A percentile compares a stretch with the other conserved stretches of the same genome.
These are phyloP conservation scores for Sugiyamaella paludigena DNA, from an alignment of 1,139 yeast genomes.

Conservation along the genomic window DNA sequence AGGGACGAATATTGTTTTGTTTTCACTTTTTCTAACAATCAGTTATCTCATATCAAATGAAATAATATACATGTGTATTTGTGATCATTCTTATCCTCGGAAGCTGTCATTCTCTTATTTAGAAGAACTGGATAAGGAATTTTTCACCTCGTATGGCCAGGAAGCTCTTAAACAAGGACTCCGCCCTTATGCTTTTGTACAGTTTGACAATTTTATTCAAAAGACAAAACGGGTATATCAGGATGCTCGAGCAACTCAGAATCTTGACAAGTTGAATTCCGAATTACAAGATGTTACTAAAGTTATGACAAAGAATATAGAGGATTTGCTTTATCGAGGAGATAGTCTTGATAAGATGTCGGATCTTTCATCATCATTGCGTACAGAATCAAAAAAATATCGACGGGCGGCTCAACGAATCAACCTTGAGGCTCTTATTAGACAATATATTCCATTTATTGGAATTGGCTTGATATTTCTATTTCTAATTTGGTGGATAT, in stretches of 20 bases:
- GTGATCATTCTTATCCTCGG: constrained; percentile 77
- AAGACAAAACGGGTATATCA: constrained; percentile 87
- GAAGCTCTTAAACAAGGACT: constrained; percentile 63
- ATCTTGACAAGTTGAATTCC: constrained; percentile 77
- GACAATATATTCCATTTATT: constrained; percentile 85
- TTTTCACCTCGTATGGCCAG: constrained; percentile 70
- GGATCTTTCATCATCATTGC: constrained; percentile 76
- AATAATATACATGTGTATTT: constrained; percentile 73
- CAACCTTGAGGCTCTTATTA: constrained; percentile 80
- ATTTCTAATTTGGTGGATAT: constrained; percentile 80
- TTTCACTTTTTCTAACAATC: not conserved
- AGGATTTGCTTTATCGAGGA: constrained; percentile 90
- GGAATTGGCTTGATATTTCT: constrained; percentile 71
- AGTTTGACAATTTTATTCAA: constrained; percentile 77
- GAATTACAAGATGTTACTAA: constrained; percentile 92
- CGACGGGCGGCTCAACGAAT: constrained; percentile 87
- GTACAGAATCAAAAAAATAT: constrained; percentile 83
- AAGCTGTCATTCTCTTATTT: constrained; percentile 87
- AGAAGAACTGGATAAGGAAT: constrained; percentile 78
- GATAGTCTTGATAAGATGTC: constrained; percentile 90
- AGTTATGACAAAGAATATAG: constrained; percentile 94
- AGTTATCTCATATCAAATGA: constrained; percentile 59
- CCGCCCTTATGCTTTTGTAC: constrained; percentile 86
- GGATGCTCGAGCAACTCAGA: constrained; percentile 87
- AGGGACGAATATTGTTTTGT: not conserved